Evolutionary conservation across 2,329 filamentous ascomycete species (phyloP).

Genomic region (Coleophoma cylindrospora): DNA sequence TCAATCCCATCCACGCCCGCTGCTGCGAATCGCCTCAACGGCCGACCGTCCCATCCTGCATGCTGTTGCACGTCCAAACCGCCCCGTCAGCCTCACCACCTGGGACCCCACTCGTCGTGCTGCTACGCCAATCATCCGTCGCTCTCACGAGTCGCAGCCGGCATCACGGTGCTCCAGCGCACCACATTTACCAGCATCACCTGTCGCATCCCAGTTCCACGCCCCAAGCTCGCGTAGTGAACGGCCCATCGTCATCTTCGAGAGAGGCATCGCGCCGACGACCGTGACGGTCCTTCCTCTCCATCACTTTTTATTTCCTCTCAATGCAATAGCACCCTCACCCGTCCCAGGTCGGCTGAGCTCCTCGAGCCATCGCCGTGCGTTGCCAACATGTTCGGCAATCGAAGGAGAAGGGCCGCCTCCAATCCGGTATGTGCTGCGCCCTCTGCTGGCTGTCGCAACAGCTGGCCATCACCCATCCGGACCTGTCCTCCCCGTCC

Average conservation of each 20-base stretch:
- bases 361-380: constrained; percentile 13
- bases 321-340: constrained; percentile 24
- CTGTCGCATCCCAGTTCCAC: neutral
- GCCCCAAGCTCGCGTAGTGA: neutral
- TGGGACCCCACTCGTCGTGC: too few relatives aligned
- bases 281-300: constrained; percentile 8
- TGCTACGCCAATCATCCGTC: neutral
- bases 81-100: too few relatives aligned
- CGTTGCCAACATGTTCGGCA: constrained; percentile 26
- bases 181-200: too few relatives aligned
- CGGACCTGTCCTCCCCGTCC: neutral
- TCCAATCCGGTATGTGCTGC: constrained; percentile 35
- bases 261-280: too few relatives aligned
- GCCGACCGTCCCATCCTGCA: too few relatives aligned
- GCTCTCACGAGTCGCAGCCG: too few relatives aligned
- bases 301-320: neutral
- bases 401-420: constrained; percentile 27
- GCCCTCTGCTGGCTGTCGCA: constrained; percentile 13
- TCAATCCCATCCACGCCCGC: too few relatives aligned
- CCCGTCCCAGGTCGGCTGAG: constrained; percentile 28
- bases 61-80: too few relatives aligned
- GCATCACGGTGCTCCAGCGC: too few relatives aligned
- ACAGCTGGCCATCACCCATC: constrained; percentile 6
- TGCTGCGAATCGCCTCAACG: too few relatives aligned
- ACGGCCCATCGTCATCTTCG: neutral